Percentiles rank a stretch among this genome's conserved stretches.
These are phyloP conservation scores for Anacardium occidentale DNA, from an alignment of 345 rosid species.

Conservation along the genomic window DNA sequence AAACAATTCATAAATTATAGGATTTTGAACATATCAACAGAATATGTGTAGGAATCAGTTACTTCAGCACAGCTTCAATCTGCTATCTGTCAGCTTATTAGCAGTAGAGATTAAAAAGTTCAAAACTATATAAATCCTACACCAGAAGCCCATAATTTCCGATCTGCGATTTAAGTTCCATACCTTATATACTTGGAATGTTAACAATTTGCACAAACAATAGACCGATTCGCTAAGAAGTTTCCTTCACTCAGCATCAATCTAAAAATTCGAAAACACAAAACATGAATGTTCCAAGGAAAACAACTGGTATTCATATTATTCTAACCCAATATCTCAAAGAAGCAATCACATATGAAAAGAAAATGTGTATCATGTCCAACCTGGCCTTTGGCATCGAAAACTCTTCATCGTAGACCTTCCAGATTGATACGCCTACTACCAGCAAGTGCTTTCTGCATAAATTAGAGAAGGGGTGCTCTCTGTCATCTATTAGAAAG, in stretches of 20 bases:
- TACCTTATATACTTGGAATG: too few species aligned
- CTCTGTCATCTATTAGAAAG: neutral
- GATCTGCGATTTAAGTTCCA: too few species aligned
- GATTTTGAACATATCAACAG: neutral
- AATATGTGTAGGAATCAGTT: neutral
- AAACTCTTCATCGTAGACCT: conserved; percentile 92
- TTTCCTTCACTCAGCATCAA: too few species aligned
- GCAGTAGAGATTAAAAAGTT: too few species aligned
- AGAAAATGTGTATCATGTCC: neutral
- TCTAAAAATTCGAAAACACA: too few species aligned
- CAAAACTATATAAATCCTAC: too few species aligned
- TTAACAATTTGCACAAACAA: neutral
- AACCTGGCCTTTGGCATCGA: conserved; percentile 99
- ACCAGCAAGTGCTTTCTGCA: conserved; percentile 96
- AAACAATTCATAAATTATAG: neutral
- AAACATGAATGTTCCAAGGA: too few species aligned
- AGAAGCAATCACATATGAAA: neutral
- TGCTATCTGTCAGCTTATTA: neutral
- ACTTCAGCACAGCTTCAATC: neutral
- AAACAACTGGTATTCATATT: too few species aligned
- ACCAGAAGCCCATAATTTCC: too few species aligned
- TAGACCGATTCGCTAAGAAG: neutral
- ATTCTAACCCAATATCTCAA: neutral
- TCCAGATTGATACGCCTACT: conserved; percentile 84
- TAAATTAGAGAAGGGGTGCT: conserved; percentile 8